Evolutionary conservation across 768 basidiomycete genomes (phyloP), one percentile per base, ranked within the genome.

Genomic region (Exsudoporus frostii): DNA sequence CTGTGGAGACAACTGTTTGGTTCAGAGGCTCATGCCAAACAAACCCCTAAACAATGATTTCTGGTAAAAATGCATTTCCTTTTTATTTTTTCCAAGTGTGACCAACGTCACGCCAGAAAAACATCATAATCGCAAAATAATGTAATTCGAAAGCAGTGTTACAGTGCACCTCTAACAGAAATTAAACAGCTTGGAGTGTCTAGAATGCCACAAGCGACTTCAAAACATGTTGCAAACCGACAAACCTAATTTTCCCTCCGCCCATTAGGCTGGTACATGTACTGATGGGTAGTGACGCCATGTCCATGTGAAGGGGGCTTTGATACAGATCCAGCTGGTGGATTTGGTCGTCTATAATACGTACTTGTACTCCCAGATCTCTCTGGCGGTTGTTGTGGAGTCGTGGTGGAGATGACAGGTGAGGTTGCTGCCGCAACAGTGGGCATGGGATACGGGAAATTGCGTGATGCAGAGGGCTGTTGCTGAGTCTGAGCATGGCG

Each of bases 391-490:
- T 73, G 77, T n/a, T 79, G 79, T 46, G 49, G 62, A 17, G 65
- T 40, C 1, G 75, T 60, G n/a, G 72, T 59, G 4, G 77, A 57
- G 20, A 86, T 73, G 4, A 85, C 79, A 2, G 84, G 79, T 6
- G 85, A 80, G 0, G 82, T 81, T 41, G 77, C 76, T 10, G 77
- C 82, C 1, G 86, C 85, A 29, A 87, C 79, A 1, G 83, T 86
- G 2, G 86, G 86, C 84, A 88, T 86, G 7, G 86, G 84, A 79
- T 83, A 89, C 5, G 85, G 84, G 45, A 83, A 63, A 41, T 54
- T 64, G 25, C 71, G 61, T 1, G 67, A 55, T 15, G 59, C 27
- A 30, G 63, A n/a, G 0, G 56, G n/a, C 42, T 61, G 68, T 36
- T 69, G 67, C 30, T 71, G 69, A 27, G 67, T 58, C 24, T 71